Evolutionary conservation across 2,329 filamentous ascomycete genomes (phyloP), one percentile per base, ranked within the genome.

Genomic region (Epichloe hybrida): DNA sequence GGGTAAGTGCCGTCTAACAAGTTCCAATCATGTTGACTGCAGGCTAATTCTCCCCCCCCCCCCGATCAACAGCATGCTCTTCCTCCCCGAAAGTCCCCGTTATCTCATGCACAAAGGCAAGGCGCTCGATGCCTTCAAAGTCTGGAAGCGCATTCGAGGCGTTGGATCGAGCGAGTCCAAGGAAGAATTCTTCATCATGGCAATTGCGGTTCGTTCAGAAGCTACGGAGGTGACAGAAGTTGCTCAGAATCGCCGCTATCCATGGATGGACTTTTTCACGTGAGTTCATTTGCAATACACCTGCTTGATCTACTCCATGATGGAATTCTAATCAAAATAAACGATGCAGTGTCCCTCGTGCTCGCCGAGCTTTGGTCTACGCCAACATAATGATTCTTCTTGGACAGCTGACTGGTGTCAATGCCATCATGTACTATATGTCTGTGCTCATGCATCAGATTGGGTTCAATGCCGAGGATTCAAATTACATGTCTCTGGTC

Each of bases 191-290:
- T 84, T 83, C 59, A 72, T 83, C 60, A 86, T 87, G 82, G 80
- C 81, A 53, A 72, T 74, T n/a, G 70, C 75, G 0, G 77, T 85
- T 11, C 69, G 69, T 35, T 72, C 74, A 21, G 77, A 83, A 55
- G 72, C 83, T 55, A 72, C 71, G 27, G 66, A 73, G 4, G 70
- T 76, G 8, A 61, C 64, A n/a, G 71, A 76, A 54, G 73, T 74
- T 7, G 67, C 71, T 7, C 68, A 70, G 49, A 77, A 77, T 57
- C 72, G 72, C 52, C 74, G 73, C 31, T 84, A 77, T 65, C 77
- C 81, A 0, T 87, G 83, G 81, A 72, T 86, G 69, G 83, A 88
- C 61, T 84, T 87, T 67, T 77, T 87, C 67, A 86, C 82, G 63
- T 63, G 52, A 48, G 62, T 55, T 15, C 3, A 12, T 8, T 8